Evolutionary conservation across 2,329 filamentous ascomycete genomes (phyloP).

Genomic region (Colletotrichum trifolii): DNA sequence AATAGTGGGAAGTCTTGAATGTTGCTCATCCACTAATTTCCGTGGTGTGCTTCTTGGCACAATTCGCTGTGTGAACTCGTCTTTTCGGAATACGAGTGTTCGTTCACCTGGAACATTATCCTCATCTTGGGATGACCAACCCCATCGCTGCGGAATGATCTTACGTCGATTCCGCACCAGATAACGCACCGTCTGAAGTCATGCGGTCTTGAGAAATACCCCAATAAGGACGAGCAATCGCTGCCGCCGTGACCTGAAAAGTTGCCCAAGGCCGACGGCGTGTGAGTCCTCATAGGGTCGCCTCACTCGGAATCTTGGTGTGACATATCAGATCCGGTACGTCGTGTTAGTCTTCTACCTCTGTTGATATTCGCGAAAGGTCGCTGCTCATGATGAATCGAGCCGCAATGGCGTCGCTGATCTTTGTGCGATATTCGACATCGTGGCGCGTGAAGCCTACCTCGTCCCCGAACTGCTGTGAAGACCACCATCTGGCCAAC

Average conservation of each 20-base stretch:
- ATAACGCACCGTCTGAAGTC: background rate
- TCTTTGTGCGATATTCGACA: background rate
- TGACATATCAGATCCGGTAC: constrained; percentile 54
- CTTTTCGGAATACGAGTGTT: too few relatives aligned
- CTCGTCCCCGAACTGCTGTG: too few relatives aligned
- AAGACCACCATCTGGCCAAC: background rate
- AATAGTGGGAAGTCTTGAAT: too few relatives aligned
- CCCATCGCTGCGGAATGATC: too few relatives aligned
- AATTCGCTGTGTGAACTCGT: too few relatives aligned
- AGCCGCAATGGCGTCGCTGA: constrained; percentile 35
- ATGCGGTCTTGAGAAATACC: background rate
- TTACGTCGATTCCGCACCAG: too few relatives aligned
- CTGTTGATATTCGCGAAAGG: constrained; percentile 41
- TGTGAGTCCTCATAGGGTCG: constrained; percentile 48
- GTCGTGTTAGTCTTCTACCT: constrained; percentile 24
- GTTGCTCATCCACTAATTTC: too few relatives aligned
- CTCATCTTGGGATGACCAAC: too few relatives aligned
- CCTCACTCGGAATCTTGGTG: constrained; percentile 48
- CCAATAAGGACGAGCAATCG: constrained; percentile 47
- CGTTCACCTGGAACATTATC: too few relatives aligned
- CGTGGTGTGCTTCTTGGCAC: too few relatives aligned
- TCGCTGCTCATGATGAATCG: constrained; percentile 45
- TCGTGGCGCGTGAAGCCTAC: too few relatives aligned
- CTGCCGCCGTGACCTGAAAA: constrained; percentile 51
- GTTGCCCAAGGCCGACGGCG: constrained; percentile 45